Evolutionary conservation across 495 filamentous ascomycete species (phyloP).

Genomic region (Podospora sp.): DNA sequence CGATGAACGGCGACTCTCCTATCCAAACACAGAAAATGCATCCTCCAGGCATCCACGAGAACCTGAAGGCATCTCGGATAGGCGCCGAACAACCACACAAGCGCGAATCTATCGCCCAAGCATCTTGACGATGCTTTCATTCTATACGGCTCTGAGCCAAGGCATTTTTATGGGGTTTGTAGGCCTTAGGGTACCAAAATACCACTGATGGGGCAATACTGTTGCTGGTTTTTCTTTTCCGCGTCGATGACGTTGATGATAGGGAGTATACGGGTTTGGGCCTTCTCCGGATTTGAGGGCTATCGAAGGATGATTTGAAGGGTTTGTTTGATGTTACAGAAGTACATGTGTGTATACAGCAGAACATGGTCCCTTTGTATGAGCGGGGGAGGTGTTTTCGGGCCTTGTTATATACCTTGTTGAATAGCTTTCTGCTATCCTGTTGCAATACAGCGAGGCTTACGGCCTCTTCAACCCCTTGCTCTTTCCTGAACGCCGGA

Average conservation of each 20-base stretch:
- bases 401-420: constrained; percentile 7
- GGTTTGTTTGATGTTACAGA: constrained; percentile 21
- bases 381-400: constrained; percentile 1
- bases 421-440: background rate
- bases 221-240: background rate
- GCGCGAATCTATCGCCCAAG: constrained; percentile 33
- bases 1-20: constrained; percentile 33
- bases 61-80: constrained; percentile 28
- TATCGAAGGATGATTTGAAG: constrained; percentile 1
- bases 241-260: background rate
- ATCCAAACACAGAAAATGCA: constrained; percentile 29
- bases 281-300: background rate
- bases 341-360: constrained; percentile 22
- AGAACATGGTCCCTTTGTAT: background rate
- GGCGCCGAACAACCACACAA: constrained; percentile 25
- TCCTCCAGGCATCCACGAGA: constrained; percentile 24
- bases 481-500: background rate
- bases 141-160: background rate
- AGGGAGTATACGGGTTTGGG: background rate
- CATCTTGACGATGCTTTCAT: constrained; percentile 24
- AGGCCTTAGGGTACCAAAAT: background rate
- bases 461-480: background rate
- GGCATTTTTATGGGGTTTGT: background rate
- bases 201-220: background rate
- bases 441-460: constrained; percentile 10